Evolutionary conservation across 495 filamentous ascomycete genomes (phyloP).

Genomic region (Penicillium lagena): DNA sequence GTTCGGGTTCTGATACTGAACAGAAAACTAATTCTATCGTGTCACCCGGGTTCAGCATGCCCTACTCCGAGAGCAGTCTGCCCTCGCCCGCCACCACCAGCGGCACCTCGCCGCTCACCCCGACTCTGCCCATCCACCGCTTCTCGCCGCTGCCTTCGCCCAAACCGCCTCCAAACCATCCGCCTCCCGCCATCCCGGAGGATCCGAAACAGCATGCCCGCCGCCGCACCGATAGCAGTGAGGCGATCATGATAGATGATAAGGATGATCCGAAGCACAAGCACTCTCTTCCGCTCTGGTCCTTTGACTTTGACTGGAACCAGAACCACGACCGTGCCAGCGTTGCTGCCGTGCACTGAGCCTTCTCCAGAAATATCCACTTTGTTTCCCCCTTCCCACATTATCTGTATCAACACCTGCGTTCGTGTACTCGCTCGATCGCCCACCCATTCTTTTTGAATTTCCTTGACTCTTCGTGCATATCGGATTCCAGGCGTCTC

Average conservation of each 20-base stretch:
- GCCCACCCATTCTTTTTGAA: neutral
- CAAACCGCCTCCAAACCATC: constrained; percentile 33
- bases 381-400: neutral
- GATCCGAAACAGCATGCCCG: constrained; percentile 32
- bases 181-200: constrained; percentile 32
- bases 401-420: neutral
- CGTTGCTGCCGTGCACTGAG: constrained; percentile 33
- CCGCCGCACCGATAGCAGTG: constrained; percentile 41
- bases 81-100: constrained; percentile 33
- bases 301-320: constrained; percentile 34
- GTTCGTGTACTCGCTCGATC: neutral
- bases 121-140: constrained; percentile 38
- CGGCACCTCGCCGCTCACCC: constrained; percentile 37
- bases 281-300: constrained; percentile 34
- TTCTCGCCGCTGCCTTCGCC: constrained; percentile 36
- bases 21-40: constrained; percentile 28
- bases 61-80: constrained; percentile 30
- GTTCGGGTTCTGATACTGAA: constrained; percentile 29
- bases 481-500: neutral
- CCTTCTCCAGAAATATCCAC: neutral
- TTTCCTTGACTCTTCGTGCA: neutral
- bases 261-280: constrained; percentile 16
- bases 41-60: constrained; percentile 28
- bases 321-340: constrained; percentile 26
- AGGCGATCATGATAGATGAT: constrained; percentile 30